phyloP scores from a whole-genome alignment of 2,329 filamentous ascomycete genomes.

The Penicillium thymicola region DNA sequence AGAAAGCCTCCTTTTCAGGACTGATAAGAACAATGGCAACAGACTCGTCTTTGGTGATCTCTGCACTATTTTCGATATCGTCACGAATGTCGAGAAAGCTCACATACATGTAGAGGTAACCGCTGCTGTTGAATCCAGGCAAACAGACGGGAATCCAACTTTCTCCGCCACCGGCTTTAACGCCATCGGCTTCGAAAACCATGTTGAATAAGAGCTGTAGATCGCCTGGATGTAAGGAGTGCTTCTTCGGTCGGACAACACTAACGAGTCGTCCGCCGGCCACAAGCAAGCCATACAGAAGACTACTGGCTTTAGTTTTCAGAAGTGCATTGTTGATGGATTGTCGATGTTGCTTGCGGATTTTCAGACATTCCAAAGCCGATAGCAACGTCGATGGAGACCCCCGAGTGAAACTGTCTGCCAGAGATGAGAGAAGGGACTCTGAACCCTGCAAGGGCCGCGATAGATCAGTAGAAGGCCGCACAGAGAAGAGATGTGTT shows the following conservation, averaged over 20 bases:
- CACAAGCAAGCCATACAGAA: constrained; percentile 91
- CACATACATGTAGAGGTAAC: constrained; percentile 98
- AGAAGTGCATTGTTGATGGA: constrained; percentile 84
- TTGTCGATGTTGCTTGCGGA: constrained; percentile 82
- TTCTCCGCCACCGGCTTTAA: constrained; percentile 89
- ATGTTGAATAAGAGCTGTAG: constrained; percentile 98
- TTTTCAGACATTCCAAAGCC: constrained; percentile 86
- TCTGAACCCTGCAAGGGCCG: constrained; percentile 90
- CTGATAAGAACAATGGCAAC: constrained; percentile 93
- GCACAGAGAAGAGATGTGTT: constrained; percentile 79
- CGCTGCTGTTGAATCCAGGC: constrained; percentile 93
- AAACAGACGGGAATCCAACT: constrained; percentile 97
- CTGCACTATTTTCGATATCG: constrained; percentile 43
- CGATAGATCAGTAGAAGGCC: constrained; percentile 90
- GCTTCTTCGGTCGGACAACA: constrained; percentile 88
- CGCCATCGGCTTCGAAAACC: constrained; percentile 91
- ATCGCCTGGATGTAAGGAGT: constrained; percentile 92
- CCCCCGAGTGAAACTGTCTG: constrained; percentile 90
- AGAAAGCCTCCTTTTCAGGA: constrained; percentile 90
- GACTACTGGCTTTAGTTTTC: constrained; percentile 69
- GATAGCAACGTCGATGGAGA: constrained; percentile 86
- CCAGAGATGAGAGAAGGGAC: constrained; percentile 81
- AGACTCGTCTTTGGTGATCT: constrained; percentile 58
- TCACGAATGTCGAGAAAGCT: constrained; percentile 75
- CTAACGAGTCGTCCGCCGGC: constrained; percentile 91